A percentile compares a stretch with the other conserved stretches of the same genome.
Conservation (phyloP, 73 alveolate genomes). For the Tetrahymena thermophila region DNA sequence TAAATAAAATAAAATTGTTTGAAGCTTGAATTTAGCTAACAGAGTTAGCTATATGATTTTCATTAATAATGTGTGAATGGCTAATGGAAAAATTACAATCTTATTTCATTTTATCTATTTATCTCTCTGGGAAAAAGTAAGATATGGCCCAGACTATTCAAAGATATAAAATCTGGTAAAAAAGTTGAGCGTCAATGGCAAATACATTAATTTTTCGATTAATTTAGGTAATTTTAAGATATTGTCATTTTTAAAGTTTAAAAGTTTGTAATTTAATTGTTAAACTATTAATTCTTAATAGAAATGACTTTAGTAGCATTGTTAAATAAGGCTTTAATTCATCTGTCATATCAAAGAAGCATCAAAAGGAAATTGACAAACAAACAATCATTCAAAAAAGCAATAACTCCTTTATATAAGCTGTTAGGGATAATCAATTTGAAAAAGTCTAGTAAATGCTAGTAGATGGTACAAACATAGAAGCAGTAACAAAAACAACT, state of each 20-base stretch:
- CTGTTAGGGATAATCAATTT: neutral
- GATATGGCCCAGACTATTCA: neutral
- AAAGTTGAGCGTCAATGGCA: neutral
- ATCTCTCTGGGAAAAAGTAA: neutral
- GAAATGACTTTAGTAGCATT: neutral
- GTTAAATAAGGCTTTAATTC: neutral
- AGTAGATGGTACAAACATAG: neutral
- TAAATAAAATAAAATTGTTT: neutral
- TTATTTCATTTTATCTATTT: neutral
- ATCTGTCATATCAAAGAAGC: neutral
- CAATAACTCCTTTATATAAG: neutral
- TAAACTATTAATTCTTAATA: neutral
- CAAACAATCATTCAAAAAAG: neutral
- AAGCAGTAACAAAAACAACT: neutral
- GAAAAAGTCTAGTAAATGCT: neutral
- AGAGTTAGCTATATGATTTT: neutral
- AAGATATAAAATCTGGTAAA: neutral
- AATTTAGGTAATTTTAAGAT: neutral
- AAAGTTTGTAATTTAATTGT: too few relatives aligned
- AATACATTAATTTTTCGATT: neutral
- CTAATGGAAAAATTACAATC: neutral
- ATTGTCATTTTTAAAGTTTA: neutral
- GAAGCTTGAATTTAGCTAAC: neutral
- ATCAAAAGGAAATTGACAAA: neutral
- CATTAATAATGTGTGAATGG: neutral